Evolutionary conservation across 805 yeast genomes (phyloP), one percentile per base, ranked within the genome.

Genomic region (Starmerella stigmatis): DNA sequence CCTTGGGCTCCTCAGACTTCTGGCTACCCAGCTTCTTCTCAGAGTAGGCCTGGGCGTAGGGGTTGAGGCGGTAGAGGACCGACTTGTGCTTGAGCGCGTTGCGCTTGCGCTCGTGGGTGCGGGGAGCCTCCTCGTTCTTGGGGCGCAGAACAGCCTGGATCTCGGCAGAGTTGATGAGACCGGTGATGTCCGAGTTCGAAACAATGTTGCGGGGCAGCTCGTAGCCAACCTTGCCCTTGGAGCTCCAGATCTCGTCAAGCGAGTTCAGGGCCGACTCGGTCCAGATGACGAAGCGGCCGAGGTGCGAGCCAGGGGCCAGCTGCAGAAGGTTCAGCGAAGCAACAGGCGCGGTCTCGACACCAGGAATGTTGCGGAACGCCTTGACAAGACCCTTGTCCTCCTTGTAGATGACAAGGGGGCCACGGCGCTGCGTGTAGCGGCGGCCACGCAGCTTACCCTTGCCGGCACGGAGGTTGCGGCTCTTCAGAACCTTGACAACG

Each of bases 301-400:
- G 77, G 79, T 92, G 98, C 69, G 97, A 94, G 82, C 98, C 98
- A 73, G 98, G 98, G 64, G 98, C 98, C 67, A 92, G 83, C 78
- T 89, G 97, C 70, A 92, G 81, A 65, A 92, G 78, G 76, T 92
- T 92, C 66, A 92, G 79, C 68, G 88, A 76, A 64, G 81, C 75
- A 64, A 92, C 98, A 70, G 80, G 75, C 64, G 89, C 79, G 66
- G 95, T 80, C 78, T 92, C 98, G 61, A 92, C 97, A 83, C 98
- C 98, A 73, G 98, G 98, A 61, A 92, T 76, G 85, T 92, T 92
- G 84, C 97, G 88, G 81, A 92, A 86, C 57, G 98, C 98, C 79
- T 86, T 85, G 69, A 82, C 94, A 52, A 92, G 66, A 77, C 97
- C 97, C 70, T 88, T 84, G 81, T 94, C 96, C 75, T 88, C 76